phyloP scores from a whole-genome alignment of 2,329 filamentous ascomycete genomes.

The Stachybotrys echinatus region DNA sequence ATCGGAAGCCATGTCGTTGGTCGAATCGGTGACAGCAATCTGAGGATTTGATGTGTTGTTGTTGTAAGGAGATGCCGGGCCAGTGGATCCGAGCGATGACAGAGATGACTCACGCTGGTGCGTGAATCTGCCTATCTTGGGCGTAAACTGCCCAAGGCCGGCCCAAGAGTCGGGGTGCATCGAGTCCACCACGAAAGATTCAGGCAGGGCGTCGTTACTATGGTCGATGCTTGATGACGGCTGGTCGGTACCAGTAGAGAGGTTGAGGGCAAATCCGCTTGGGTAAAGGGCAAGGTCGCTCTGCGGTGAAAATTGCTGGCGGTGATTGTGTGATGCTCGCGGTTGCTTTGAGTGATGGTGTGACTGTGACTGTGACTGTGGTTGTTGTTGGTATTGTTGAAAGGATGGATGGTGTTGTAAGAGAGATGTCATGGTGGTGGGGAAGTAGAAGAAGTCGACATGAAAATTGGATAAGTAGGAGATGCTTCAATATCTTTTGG shows the following conservation, averaged over 20 bases:
- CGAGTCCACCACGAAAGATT: slow-evolving; percentile 17
- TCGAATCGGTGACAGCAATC: slow-evolving; percentile 47
- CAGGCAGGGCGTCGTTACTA: slow-evolving; percentile 17
- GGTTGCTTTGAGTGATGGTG: slow-evolving; percentile 13
- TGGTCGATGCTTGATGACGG: slow-evolving; percentile 11
- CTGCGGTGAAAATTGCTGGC: slow-evolving; percentile 1
- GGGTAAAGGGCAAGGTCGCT: neutral
- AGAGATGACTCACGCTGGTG: slow-evolving; percentile 58
- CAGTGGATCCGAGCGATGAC: slow-evolving; percentile 52
- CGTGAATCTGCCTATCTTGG: slow-evolving; percentile 31
- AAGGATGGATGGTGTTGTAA: slow-evolving; percentile 16
- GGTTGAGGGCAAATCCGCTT: slow-evolving; percentile 10
- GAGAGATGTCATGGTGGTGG: slow-evolving; percentile 23
- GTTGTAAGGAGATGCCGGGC: slow-evolving; percentile 54
- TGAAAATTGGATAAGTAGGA: slow-evolving; percentile 4
- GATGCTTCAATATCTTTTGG: slow-evolving; percentile 5
- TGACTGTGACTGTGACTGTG: slow-evolving; percentile 10
- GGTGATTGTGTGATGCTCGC: slow-evolving; percentile 6
- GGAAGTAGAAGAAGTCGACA: neutral
- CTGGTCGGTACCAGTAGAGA: slow-evolving; percentile 9
- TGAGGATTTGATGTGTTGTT: slow-evolving; percentile 52
- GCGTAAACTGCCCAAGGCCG: slow-evolving; percentile 28
- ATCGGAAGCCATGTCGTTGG: slow-evolving; percentile 39
- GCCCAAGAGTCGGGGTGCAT: slow-evolving; percentile 41
- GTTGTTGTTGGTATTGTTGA: slow-evolving; percentile 21